Conservation (phyloP, 345 rosid genomes). For the Eucalyptus curtisii region DNA sequence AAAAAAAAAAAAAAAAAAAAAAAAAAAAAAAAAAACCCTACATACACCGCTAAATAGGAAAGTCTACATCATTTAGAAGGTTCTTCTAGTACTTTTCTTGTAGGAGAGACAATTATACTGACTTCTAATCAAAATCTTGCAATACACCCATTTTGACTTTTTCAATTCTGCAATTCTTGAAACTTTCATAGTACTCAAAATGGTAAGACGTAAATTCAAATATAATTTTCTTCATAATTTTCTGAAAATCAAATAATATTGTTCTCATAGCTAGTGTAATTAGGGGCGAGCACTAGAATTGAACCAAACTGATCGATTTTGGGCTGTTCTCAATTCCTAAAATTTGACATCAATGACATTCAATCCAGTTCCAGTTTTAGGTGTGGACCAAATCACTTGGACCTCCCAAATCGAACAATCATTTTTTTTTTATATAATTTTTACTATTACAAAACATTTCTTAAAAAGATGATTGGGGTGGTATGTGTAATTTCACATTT, state of each 20-base stretch:
- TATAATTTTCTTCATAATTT: not conserved
- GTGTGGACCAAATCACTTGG: not conserved
- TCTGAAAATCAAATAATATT: not conserved
- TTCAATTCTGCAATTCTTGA: not conserved
- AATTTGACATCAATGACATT: not conserved
- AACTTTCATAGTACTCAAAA: not conserved
- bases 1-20: too few species aligned
- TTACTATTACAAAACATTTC: not conserved
- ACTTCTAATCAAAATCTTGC: not conserved
- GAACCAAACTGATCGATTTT: rapidly evolving
- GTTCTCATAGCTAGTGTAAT: not conserved
- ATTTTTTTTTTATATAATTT: too few species aligned
- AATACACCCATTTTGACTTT: not conserved
- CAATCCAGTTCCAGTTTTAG: not conserved
- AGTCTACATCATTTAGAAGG: not conserved
- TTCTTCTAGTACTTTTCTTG: not conserved
- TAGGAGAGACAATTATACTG: not conserved
- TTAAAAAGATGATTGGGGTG: not conserved
- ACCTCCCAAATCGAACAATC: not conserved
- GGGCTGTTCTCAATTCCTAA: rapidly evolving
- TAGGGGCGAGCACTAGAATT: not conserved
- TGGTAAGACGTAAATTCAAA: not conserved
- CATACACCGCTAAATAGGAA: not conserved
- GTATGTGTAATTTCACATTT: not conserved
- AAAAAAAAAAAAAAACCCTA: too few species aligned